phyloP scores from a whole-genome alignment of 306 rosid genomes.

The Quercus mongolica region DNA sequence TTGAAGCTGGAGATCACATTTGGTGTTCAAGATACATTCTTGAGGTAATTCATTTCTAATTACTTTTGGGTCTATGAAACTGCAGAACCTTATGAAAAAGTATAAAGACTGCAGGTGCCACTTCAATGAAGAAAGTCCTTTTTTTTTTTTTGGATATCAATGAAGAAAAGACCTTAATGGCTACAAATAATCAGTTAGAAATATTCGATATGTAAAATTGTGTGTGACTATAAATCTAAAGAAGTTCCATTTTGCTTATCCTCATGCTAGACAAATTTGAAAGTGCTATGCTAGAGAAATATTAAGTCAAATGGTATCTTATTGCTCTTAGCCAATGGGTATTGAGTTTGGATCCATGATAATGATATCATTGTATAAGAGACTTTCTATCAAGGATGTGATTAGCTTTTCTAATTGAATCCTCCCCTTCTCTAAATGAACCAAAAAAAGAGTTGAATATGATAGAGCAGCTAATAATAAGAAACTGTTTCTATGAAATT shows the following conservation, averaged over 20 bases:
- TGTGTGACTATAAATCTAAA: neutral
- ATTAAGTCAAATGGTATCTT: neutral
- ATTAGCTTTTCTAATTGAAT: neutral
- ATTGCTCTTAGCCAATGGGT: neutral
- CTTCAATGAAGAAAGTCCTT: neutral
- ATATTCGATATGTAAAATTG: neutral
- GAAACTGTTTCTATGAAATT: too few relatives aligned
- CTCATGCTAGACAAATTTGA: neutral
- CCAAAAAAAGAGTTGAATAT: neutral
- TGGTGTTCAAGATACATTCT: conserved; percentile 93
- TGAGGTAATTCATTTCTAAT: conserved; percentile 62
- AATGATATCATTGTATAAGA: neutral
- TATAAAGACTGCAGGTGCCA: neutral
- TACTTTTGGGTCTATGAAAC: conserved; percentile 8
- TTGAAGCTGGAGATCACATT: conserved; percentile 90
- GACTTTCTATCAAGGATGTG: neutral
- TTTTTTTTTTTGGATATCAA: too few relatives aligned
- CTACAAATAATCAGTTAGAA: neutral
- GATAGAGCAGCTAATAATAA: too few relatives aligned
- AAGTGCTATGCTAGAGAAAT: neutral
- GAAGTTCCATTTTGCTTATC: neutral
- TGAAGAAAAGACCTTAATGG: neutral
- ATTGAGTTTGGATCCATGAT: neutral
- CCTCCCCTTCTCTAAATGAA: neutral
- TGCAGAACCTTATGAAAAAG: too few relatives aligned